A percentile compares a stretch with the other conserved stretches of the same genome.
These are phyloP conservation scores for Effrenium voratum DNA, from an alignment of 73 alveolate genomes.

Conservation along the genomic window DNA sequence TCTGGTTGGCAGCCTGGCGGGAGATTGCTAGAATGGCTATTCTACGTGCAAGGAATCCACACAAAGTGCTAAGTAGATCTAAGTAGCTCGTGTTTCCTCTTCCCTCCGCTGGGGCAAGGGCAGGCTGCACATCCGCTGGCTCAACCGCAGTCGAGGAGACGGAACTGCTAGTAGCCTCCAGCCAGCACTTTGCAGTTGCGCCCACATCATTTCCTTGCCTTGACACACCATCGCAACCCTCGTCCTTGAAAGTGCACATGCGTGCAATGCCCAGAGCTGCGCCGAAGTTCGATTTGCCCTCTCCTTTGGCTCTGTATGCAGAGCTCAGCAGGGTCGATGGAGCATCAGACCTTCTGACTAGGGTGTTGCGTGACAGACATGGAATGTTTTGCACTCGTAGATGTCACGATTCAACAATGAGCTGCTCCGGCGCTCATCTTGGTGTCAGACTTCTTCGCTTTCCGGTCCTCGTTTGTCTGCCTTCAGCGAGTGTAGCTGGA, in stretches of 20 bases:
- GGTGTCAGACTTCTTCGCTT: conserved; percentile 27
- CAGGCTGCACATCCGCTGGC: conserved; percentile 66
- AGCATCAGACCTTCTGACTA: neutral
- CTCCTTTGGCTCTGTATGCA: conserved; percentile 47
- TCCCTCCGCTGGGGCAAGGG: neutral
- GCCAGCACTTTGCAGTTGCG: neutral
- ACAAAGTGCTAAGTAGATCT: neutral
- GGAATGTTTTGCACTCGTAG: neutral
- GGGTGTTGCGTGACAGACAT: neutral
- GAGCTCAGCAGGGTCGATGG: conserved; percentile 49
- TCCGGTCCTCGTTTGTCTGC: conserved; percentile 38
- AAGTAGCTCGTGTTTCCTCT: neutral
- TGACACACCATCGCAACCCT: conserved; percentile 67
- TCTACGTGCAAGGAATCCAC: neutral
- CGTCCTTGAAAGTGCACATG: conserved; percentile 1
- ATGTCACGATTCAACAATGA: too few relatives aligned
- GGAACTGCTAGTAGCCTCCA: too few relatives aligned
- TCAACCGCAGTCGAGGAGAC: conserved; percentile 6
- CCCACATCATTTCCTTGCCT: neutral
- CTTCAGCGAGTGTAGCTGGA: too few relatives aligned
- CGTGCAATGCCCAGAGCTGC: too few relatives aligned
- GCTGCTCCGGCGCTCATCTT: neutral
- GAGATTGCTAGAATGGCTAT: neutral
- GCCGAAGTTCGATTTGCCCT: too few relatives aligned
- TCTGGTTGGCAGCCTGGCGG: conserved; percentile 18